phyloP scores from a whole-genome alignment of 345 rosid genomes.

The Mercurialis annua region DNA sequence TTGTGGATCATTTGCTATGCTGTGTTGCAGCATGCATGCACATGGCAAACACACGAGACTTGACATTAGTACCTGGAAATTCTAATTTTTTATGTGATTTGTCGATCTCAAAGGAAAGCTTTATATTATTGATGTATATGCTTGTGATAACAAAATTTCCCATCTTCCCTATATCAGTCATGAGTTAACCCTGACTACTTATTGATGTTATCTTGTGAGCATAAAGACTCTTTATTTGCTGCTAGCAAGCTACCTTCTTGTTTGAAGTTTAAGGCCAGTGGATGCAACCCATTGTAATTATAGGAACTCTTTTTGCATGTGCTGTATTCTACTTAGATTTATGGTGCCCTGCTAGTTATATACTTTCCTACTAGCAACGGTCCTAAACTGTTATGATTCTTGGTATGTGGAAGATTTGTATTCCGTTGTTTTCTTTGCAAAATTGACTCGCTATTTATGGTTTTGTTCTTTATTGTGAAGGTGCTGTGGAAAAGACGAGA shows the following conservation, averaged over 20 bases:
- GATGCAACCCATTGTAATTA: not conserved
- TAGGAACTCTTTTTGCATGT: not conserved
- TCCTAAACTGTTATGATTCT: not conserved
- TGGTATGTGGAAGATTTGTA: no score
- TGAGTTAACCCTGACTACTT: not conserved
- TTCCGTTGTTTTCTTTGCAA: not conserved
- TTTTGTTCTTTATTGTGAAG: slow-evolving; percentile 8
- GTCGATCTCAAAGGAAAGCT: not conserved
- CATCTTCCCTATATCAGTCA: not conserved
- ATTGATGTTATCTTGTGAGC: not conserved
- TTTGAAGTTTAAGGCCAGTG: not conserved
- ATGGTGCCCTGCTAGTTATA: not conserved
- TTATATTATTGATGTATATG: not conserved
- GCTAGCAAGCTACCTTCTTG: not conserved
- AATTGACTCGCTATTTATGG: not conserved
- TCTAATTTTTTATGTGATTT: no score
- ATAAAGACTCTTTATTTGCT: not conserved
- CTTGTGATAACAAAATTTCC: not conserved
- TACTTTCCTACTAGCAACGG: not conserved
- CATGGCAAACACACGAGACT: no score
- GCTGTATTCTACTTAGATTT: not conserved
- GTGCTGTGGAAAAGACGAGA: slow-evolving; percentile 27
- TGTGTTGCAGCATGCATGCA: not conserved
- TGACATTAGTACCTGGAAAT: no score
- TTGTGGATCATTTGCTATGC: not conserved